Percentiles rank a stretch among this genome's conserved stretches.
Conservation (phyloP, 306 rosid species). For the Dicorynia guianensis region DNA sequence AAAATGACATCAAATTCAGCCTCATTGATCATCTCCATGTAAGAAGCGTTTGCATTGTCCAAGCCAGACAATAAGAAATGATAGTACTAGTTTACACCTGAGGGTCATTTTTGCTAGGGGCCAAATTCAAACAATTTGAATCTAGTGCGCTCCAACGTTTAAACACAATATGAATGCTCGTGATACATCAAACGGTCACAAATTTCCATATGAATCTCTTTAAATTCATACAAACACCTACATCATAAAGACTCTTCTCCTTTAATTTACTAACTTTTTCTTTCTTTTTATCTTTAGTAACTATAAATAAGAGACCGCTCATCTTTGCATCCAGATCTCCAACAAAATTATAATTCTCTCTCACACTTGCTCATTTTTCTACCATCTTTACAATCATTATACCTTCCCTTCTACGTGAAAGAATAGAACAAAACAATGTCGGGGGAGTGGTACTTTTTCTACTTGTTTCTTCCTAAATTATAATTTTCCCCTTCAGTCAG, state of each 20-base stretch:
- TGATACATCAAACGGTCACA: constrained; percentile 97
- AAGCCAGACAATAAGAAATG: constrained; percentile 38
- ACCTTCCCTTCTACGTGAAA: constrained; percentile 82
- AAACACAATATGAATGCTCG: constrained; percentile 67
- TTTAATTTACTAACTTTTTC: constrained; percentile 29
- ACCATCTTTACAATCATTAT: constrained; percentile 62
- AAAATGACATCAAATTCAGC: constrained; percentile 30
- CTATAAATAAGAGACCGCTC: constrained; percentile 67
- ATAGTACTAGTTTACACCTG: not conserved
- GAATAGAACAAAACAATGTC: constrained; percentile 53
- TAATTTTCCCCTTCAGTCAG: constrained; percentile 31
- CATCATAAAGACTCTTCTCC: constrained; percentile 12
- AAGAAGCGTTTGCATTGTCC: constrained; percentile 12
- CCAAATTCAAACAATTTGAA: constrained; percentile 61
- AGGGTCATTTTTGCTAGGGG: constrained; percentile 35
- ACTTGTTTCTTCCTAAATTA: constrained; percentile 44
- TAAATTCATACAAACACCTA: constrained; percentile 41
- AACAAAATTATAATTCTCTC: constrained; percentile 51
- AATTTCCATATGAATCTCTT: constrained; percentile 80
- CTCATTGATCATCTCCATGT: not conserved
- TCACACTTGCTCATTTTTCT: constrained; percentile 38
- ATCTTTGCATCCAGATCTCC: constrained; percentile 46
- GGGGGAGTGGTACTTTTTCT: constrained; percentile 47
- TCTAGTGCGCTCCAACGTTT: constrained; percentile 98
- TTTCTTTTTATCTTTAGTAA: constrained; percentile 6